Base-by-base conservation (phyloP, 2,329 filamentous ascomycete genomes). In the Blastomyces gilchristii region DNA sequence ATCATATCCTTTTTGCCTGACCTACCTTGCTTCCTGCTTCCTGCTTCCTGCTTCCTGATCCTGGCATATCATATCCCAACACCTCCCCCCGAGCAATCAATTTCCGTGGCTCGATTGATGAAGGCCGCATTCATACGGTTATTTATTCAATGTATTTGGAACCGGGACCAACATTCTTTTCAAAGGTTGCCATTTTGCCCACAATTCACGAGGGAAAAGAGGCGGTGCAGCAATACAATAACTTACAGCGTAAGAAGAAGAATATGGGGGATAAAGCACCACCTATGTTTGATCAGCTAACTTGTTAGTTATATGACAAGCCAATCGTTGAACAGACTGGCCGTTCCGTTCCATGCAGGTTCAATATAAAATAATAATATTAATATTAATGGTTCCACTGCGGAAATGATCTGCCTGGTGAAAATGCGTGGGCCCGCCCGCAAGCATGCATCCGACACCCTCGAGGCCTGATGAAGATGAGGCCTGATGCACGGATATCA, bases 401-500 rank as follows among this genome's bases (percentile, higher is more conserved):
- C 12, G 39, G 56, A 45, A 58, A 25, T 43, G 56, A 45, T 58
- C 56, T 41, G 56, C 56, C 56, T 31, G 9, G 34, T 45, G 14
- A 28, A 41, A n/a, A 58, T 43, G 39, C 39, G 9, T n/a, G 43
- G 39, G 7, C 34, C n/a, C n/a, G n/a, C n/a, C n/a, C 53, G 53
- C 53, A 41, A 57, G 34, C 37, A 41, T 41, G 53, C 53, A 57
- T 57, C 53, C 53, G 53, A 41, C 31, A 34, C 8, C 11, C 53
- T 39, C 53, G 9, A n/a, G n/a, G n/a, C n/a, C n/a, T 22, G n/a
- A 22, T 22, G n/a, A 22, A 22, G n/a, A 22, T 22, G n/a, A 22
- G 34, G 2, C 22, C 22, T 57, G 53, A 37, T 57, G 53, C 53
- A 57, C 41, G 14, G 22, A 41, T 47, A 59, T 59, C 57, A 59